Base-by-base conservation (phyloP, 495 filamentous ascomycete genomes). In the Poronia punctata region DNA sequence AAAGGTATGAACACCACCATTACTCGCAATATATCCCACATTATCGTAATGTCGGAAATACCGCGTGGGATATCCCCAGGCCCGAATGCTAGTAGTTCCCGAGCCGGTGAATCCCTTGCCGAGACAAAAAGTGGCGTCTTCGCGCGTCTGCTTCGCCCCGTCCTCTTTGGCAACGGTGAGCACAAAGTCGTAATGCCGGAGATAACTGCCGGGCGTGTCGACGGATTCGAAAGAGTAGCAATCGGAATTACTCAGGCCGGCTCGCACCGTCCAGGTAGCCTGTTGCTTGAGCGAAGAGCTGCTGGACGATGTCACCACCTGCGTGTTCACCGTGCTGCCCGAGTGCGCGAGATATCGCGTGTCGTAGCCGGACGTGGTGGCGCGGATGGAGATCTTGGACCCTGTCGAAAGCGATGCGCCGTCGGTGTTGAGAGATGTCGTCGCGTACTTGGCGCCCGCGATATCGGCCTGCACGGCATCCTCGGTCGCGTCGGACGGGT, bases 61-160 rank as follows among this genome's bases (percentile, higher is more conserved):
- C 34, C 73, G 67, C 7, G 74, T 75, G 8, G 74, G 73, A 50
- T 75, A 75, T 50, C 59, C 69, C 73, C 73, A 78, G 8, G 71
- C 62, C 17, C 71, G 67, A 35, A 78, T 52, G n/a, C 14, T 34
- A 10, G 71, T 62, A 50, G 27, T 66, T 8, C 67, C 72, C 40
- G 64, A 49, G 27, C 67, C 68, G 41, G 59, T 72, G 15, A 77
- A 54, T 11, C 64, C 68, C 26, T 56, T 38, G 53, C 64, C 55
- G 0, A 71, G 51, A 47, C 74, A 78, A 60, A 76, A 78, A 0
- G 74, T 78, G 19, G 74, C 72, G 38, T 77, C 72, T 37, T 75
- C 71, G 16, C 49, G 4, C 55, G 77, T 75, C 47, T 62, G 64
- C 64, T 73, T 71, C 31, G 58, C 64, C 41, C 65, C 64, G 43